Conservation (phyloP, 2,329 filamentous ascomycete species). For the Cadophora gregata region DNA sequence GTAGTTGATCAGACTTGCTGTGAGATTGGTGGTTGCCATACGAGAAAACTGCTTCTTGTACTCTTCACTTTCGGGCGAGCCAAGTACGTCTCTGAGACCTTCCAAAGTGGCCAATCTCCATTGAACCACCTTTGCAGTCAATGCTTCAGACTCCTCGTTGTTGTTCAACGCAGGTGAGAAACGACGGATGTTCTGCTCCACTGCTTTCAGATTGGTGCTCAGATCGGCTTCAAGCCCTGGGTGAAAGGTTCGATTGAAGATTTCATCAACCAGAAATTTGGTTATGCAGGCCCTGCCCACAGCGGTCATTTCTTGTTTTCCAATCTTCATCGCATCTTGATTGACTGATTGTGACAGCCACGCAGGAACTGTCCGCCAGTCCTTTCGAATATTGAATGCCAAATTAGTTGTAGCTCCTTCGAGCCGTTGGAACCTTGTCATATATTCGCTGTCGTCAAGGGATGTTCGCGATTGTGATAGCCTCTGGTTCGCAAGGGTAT, state of each 20-base stretch:
- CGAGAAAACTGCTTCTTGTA: constrained; percentile 73
- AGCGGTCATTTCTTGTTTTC: constrained; percentile 97
- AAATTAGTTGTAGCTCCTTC: constrained; percentile 95
- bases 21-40: constrained; percentile 71
- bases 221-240: constrained; percentile 80
- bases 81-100: constrained; percentile 76
- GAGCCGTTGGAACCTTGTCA: constrained; percentile 84
- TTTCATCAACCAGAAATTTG: constrained; percentile 86
- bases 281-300: constrained; percentile 89
- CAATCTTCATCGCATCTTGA: constrained; percentile 81
- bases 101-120: constrained; percentile 96
- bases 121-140: constrained; percentile 84
- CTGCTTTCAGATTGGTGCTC: constrained; percentile 79
- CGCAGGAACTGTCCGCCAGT: constrained; percentile 81
- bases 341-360: constrained; percentile 86
- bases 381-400: constrained; percentile 94
- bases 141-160: constrained; percentile 86
- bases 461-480: constrained; percentile 93
- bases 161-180: constrained; percentile 76
- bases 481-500: constrained; percentile 95
- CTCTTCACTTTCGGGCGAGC: constrained; percentile 67
- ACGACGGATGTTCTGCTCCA: constrained; percentile 85
- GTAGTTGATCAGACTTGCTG: constrained; percentile 72
- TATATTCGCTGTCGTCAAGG: constrained; percentile 94
- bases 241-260: constrained; percentile 93